Evolutionary conservation across 2,329 filamentous ascomycete species (phyloP).

Genomic region (Fusarium tricinctum): DNA sequence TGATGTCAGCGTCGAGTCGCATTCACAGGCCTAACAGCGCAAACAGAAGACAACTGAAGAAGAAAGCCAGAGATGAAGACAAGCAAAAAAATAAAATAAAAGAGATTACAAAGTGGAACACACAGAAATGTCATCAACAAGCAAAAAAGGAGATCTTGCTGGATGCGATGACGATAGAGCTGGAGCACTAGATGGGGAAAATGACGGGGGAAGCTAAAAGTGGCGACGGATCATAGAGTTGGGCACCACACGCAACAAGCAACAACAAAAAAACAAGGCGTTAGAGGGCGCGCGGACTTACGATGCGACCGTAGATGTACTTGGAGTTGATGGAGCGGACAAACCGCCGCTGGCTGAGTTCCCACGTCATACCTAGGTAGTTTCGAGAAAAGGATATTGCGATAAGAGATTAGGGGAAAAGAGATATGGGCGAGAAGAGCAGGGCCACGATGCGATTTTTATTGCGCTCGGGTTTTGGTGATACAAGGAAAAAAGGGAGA

Average conservation of each 20-base stretch:
- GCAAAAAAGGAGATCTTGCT: slow-evolving; percentile 6
- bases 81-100: slow-evolving; percentile 3
- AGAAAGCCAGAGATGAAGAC: background rate
- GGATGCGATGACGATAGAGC: slow-evolving; percentile 26
- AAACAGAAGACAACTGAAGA: background rate
- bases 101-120: background rate
- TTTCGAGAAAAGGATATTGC: slow-evolving; percentile 3
- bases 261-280: slow-evolving; percentile 24
- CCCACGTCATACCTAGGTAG: slow-evolving; percentile 45
- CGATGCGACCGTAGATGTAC: slow-evolving; percentile 45
- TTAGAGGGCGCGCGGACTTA: slow-evolving; percentile 20
- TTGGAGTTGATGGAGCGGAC: slow-evolving; percentile 45
- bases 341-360: slow-evolving; percentile 43
- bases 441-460: slow-evolving; percentile 23
- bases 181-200: slow-evolving; percentile 31
- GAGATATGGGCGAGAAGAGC: background rate
- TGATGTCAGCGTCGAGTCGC: slow-evolving; percentile 44
- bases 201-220: slow-evolving; percentile 37
- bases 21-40: slow-evolving; percentile 23
- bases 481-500: slow-evolving; percentile 3
- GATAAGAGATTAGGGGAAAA: slow-evolving; percentile 11
- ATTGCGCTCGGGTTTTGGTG: slow-evolving; percentile 4
- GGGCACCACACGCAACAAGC: background rate
- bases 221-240: slow-evolving; percentile 43
- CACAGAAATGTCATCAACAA: slow-evolving; percentile 17